These are phyloP conservation scores for Cordyceps cateniannulata DNA, from an alignment of 2,329 filamentous ascomycete species.

Conservation along the genomic window DNA sequence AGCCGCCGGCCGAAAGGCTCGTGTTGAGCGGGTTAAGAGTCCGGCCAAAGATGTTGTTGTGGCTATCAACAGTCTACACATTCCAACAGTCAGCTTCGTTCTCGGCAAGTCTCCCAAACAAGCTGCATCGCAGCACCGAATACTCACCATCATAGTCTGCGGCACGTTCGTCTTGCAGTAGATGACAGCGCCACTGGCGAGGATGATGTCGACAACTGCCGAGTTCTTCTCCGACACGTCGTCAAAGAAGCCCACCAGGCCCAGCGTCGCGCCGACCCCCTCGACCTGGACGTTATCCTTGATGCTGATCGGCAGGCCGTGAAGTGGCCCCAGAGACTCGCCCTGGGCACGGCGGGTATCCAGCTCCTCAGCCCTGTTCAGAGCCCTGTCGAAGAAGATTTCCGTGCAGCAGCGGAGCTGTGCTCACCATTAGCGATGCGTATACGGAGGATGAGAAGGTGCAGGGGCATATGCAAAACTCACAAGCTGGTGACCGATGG, in stretches of 20 bases:
- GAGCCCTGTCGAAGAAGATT: conserved; percentile 36
- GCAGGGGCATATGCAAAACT: not conserved
- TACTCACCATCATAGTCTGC: conserved; percentile 11
- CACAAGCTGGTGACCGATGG: conserved; percentile 24
- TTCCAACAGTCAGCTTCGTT: not conserved
- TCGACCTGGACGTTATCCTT: conserved; percentile 21
- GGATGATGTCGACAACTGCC: conserved; percentile 20
- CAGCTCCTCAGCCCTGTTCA: conserved; percentile 15
- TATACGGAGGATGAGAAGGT: not conserved
- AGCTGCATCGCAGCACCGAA: too few species aligned
- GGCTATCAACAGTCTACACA: conserved; percentile 21
- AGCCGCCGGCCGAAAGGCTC: conserved; percentile 51
- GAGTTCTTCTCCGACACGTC: conserved; percentile 18
- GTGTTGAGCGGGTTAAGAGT: conserved; percentile 53
- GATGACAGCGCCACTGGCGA: conserved; percentile 22
- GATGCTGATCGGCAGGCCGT: conserved; percentile 20
- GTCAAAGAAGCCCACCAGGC: conserved; percentile 21
- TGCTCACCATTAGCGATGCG: not conserved
- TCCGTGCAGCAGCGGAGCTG: conserved; percentile 34
- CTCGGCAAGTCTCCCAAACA: too few species aligned
- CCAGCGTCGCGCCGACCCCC: conserved; percentile 20
- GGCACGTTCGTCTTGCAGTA: conserved; percentile 18
- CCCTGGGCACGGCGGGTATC: conserved; percentile 14
- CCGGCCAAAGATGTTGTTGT: conserved; percentile 49
- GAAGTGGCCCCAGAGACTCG: conserved; percentile 15